Evolutionary conservation across 2,329 filamentous ascomycete genomes (phyloP).

Genomic region (Keithomyces neogunnii): DNA sequence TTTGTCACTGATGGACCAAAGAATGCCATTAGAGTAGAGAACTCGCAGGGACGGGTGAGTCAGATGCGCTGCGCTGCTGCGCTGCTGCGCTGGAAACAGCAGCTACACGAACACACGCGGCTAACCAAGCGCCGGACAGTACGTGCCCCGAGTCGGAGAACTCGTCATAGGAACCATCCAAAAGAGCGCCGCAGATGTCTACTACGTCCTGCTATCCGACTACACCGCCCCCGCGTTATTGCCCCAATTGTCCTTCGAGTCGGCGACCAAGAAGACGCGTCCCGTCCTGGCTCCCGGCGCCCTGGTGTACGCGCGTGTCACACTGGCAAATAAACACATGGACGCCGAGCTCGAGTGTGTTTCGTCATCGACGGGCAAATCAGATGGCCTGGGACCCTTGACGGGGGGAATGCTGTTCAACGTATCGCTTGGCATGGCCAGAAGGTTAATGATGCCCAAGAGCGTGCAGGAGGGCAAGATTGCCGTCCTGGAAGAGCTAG

Average conservation of each 20-base stretch:
- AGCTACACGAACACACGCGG: background rate
- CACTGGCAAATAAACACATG: conserved; percentile 69
- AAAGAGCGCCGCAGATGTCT: conserved; percentile 66
- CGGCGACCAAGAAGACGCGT: conserved; percentile 83
- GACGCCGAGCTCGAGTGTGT: conserved; percentile 89
- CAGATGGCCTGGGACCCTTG: conserved; percentile 78
- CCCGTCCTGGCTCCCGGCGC: conserved; percentile 68
- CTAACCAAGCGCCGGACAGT: conserved; percentile 39
- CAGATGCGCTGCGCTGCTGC: conserved; percentile 15
- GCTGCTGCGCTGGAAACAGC: background rate
- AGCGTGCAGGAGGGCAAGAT: conserved; percentile 55
- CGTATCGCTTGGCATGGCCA: conserved; percentile 73
- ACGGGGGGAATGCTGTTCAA: conserved; percentile 79
- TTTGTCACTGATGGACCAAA: conserved; percentile 62
- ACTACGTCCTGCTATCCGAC: conserved; percentile 68
- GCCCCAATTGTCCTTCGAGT: conserved; percentile 86
- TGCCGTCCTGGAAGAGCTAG: conserved; percentile 71
- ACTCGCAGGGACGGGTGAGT: conserved; percentile 56
- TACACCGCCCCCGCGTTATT: conserved; percentile 59
- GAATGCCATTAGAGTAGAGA: conserved; percentile 72
- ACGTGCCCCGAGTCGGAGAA: conserved; percentile 71
- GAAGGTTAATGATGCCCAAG: conserved; percentile 62
- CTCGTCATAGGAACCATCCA: conserved; percentile 82
- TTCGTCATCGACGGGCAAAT: conserved; percentile 75
- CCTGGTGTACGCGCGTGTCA: conserved; percentile 81